Conservation (phyloP, 768 basidiomycete genomes). For the Phanerodontia chrysosporium region DNA sequence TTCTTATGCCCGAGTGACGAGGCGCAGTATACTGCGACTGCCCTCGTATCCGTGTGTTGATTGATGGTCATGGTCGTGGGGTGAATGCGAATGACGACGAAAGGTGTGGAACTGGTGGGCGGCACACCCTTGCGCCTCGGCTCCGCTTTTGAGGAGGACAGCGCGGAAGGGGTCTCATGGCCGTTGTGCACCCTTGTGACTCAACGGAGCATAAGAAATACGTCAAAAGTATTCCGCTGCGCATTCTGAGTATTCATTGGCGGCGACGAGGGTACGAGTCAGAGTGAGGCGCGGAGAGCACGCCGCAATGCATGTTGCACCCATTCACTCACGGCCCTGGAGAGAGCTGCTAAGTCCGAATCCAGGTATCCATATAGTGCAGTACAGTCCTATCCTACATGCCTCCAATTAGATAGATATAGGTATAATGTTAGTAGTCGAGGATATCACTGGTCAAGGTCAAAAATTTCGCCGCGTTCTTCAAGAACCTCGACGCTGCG, state of each 20-base stretch:
- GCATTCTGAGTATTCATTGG: too few species aligned
- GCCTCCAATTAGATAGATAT: not conserved
- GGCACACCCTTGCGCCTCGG: not conserved
- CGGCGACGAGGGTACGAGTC: not conserved
- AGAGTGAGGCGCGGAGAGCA: not conserved
- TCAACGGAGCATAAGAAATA: not conserved
- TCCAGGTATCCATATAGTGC: not conserved
- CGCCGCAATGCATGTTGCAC: too few species aligned
- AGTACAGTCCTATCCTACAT: not conserved
- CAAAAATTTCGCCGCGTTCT: conserved; percentile 37
- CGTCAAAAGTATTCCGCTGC: too few species aligned
- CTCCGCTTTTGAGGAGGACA: not conserved
- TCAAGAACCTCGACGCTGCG: conserved; percentile 47
- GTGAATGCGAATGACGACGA: conserved; percentile 3
- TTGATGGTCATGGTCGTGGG: conserved; percentile 3
- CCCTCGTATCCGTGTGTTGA: conserved; percentile 17
- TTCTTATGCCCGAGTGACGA: conserved; percentile 62
- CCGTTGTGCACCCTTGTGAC: not conserved
- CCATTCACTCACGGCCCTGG: too few species aligned
- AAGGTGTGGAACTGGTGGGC: conserved; percentile 8
- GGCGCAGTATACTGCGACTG: conserved; percentile 83
- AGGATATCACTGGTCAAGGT: conserved; percentile 17
- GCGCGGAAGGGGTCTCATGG: not conserved
- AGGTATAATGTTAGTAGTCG: conserved; percentile 2
- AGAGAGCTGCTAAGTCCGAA: not conserved